phyloP scores from a whole-genome alignment of 768 basidiomycete species.

The Floccularia luteovirens region DNA sequence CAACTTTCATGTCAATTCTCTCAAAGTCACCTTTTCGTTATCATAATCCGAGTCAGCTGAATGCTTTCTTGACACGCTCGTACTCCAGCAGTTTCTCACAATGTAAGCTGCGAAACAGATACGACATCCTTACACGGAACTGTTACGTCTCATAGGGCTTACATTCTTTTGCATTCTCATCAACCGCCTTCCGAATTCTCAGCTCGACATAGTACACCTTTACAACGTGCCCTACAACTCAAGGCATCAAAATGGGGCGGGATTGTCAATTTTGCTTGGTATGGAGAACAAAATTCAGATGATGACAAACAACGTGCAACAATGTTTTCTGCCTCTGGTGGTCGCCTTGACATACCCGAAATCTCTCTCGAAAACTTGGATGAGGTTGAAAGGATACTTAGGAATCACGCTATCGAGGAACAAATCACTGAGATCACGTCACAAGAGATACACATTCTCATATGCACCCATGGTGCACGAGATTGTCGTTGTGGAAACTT shows the following conservation, averaged over 20 bases:
- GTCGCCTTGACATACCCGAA: slow-evolving; percentile 40
- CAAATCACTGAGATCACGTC: slow-evolving; percentile 7
- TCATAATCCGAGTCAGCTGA: too few species aligned
- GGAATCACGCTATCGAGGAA: slow-evolving; percentile 16
- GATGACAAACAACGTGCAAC: slow-evolving; percentile 20
- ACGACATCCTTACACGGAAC: slow-evolving; percentile 36
- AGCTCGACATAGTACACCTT: slow-evolving; percentile 32
- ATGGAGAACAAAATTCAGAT: slow-evolving; percentile 10
- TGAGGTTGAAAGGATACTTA: slow-evolving; percentile 31
- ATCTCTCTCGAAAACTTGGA: slow-evolving; percentile 44
- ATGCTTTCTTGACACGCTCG: not conserved
- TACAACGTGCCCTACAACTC: slow-evolving; percentile 44
- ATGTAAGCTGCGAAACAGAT: not conserved
- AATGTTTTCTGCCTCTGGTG: slow-evolving; percentile 41
- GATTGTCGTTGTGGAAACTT: slow-evolving; percentile 75
- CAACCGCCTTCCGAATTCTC: slow-evolving; percentile 44
- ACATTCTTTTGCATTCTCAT: slow-evolving; percentile 47
- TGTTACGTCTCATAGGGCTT: slow-evolving; percentile 40
- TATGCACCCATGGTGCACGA: slow-evolving; percentile 74
- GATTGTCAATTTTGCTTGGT: slow-evolving; percentile 57
- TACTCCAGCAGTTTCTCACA: not conserved
- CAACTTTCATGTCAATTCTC: too few species aligned
- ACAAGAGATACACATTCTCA: slow-evolving; percentile 40
- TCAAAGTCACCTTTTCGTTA: too few species aligned
- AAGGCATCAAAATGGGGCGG: slow-evolving; percentile 40